A percentile compares a stretch with the other conserved stretches of the same genome.
Conservation (phyloP, 2,329 filamentous ascomycete species). For the Botrytis sinoallii region DNA sequence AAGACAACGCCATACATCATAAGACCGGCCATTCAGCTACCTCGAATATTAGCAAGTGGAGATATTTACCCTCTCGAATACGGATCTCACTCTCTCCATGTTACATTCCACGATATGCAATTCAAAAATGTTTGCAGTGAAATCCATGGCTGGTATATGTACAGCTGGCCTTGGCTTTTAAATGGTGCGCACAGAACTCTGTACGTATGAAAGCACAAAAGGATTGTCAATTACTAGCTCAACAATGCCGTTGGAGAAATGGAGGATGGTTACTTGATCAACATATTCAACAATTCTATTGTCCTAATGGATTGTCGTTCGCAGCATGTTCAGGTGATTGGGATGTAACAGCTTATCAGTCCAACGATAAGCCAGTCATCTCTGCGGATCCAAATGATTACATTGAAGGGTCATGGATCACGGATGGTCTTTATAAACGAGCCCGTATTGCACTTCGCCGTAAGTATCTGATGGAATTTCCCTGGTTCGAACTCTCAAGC, state of each 20-base stretch:
- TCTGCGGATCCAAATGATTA: slow-evolving; percentile 1
- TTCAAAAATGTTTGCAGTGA: not conserved
- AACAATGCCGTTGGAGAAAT: slow-evolving; percentile 14
- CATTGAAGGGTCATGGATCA: not conserved
- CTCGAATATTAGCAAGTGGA: slow-evolving; percentile 5
- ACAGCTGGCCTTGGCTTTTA: not conserved
- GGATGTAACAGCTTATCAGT: too few relatives aligned
- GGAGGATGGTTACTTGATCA: slow-evolving; percentile 15
- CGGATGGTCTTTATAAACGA: not conserved
- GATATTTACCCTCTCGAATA: slow-evolving; percentile 13
- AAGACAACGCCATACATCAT: not conserved
- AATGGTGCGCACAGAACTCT: not conserved
- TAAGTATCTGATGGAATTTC: slow-evolving; percentile 13
- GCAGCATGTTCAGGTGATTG: not conserved
- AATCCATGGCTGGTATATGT: slow-evolving; percentile 5
- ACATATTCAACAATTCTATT: slow-evolving; percentile 10
- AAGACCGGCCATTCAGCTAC: not conserved
- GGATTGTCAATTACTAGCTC: slow-evolving; percentile 3
- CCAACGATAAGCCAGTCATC: not conserved
- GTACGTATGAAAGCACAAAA: not conserved
- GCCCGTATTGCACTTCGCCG: not conserved
- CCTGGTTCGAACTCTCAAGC: slow-evolving; percentile 8
- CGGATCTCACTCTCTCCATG: not conserved
- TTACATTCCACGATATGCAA: not conserved
- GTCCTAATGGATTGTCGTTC: not conserved